Evolutionary conservation across 306 rosid species (phyloP).

Genomic region (Herpetospermum pedunculosum): DNA sequence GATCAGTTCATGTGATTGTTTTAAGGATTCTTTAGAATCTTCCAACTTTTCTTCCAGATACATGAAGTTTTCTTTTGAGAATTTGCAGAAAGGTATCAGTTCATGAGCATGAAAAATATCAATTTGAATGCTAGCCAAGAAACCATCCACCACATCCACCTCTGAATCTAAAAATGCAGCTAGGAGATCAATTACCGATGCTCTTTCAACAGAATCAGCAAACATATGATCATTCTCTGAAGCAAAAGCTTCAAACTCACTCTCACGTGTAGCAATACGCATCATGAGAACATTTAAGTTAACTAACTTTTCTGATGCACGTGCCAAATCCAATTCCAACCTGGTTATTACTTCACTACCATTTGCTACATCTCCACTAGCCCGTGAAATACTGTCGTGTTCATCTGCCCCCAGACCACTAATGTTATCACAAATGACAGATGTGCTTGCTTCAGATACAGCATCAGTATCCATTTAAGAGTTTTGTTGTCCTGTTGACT

Average conservation of each 20-base stretch:
- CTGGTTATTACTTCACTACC: constrained; percentile 21
- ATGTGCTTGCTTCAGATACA: constrained; percentile 19
- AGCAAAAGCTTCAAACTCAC: constrained; percentile 45
- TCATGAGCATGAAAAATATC: constrained; percentile 31
- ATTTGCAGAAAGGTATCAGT: constrained; percentile 23
- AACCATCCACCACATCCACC: constrained; percentile 42
- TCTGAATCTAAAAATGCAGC: constrained; percentile 70
- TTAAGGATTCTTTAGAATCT: constrained; percentile 37
- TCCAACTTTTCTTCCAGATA: constrained; percentile 36
- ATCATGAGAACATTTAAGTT: constrained; percentile 58
- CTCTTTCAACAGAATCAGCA: constrained; percentile 32
- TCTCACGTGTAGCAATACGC: constrained; percentile 54
- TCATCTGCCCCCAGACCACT: constrained; percentile 15
- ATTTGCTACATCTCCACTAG: constrained; percentile 21
- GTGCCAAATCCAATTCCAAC: constrained; percentile 43
- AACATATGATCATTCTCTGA: constrained; percentile 24
- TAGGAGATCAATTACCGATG: constrained; percentile 48
- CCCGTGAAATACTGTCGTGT: constrained; percentile 14
- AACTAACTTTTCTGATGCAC: constrained; percentile 59
- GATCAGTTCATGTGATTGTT: constrained; percentile 50
- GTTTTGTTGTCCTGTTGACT: constrained; percentile 5
- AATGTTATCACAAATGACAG: constrained; percentile 11
- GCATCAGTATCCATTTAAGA: constrained; percentile 34
- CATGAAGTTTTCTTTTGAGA: constrained; percentile 25
- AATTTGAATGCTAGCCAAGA: constrained; percentile 35